Conservation (phyloP, 73 alveolate genomes). For the Paramecium sexaurelia region DNA sequence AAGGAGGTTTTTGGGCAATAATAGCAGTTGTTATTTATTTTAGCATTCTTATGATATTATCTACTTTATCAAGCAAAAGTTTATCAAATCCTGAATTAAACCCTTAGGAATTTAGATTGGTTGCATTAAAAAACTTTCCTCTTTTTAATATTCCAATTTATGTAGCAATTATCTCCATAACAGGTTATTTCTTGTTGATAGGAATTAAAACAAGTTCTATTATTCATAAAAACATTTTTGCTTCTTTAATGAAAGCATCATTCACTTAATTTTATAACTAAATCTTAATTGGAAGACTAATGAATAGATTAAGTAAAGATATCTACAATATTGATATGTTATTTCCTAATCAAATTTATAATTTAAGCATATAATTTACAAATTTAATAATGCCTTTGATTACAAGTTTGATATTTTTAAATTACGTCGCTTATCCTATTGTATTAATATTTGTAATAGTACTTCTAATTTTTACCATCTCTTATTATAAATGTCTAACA, state of each 20-base stretch:
- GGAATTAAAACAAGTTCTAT: neutral
- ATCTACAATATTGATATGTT: conserved; percentile 35
- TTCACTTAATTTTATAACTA: conserved; percentile 43
- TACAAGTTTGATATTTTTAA: neutral
- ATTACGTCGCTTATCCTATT: neutral
- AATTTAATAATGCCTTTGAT: neutral
- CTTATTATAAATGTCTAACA: conserved; percentile 2
- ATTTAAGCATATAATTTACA: neutral
- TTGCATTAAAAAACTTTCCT: neutral
- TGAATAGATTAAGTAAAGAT: conserved; percentile 64
- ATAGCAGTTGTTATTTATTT: neutral
- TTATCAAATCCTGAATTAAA: neutral
- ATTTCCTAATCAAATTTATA: neutral
- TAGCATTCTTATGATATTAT: neutral
- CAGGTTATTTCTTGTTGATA: conserved; percentile 3
- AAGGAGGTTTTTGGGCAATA: conserved; percentile 16
- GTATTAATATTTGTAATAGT: neutral
- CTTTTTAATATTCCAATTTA: neutral
- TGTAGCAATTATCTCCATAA: neutral
- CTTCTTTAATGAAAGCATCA: conserved; percentile 37
- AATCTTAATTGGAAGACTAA: conserved; percentile 41
- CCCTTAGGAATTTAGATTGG: neutral
- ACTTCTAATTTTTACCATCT: neutral
- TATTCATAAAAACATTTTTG: conserved; percentile 8
- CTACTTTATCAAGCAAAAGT: neutral